These are phyloP conservation scores for Cryphonectria nitschkei DNA, from an alignment of 2,329 filamentous ascomycete species.

Conservation along the genomic window DNA sequence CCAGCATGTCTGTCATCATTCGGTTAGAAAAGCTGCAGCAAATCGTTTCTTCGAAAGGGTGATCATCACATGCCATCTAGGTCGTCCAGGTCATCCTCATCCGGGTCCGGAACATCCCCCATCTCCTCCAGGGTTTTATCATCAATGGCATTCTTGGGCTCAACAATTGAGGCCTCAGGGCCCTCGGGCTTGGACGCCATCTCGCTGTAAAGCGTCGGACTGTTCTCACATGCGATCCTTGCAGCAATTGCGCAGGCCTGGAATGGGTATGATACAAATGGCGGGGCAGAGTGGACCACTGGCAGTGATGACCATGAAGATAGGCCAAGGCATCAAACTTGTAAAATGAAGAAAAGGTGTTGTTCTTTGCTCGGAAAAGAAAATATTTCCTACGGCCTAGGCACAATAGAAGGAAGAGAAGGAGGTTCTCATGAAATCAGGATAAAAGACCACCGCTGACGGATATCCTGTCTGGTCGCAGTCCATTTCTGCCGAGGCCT, in stretches of 20 bases:
- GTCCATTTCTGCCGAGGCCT: conserved; percentile 13
- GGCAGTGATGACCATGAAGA: not conserved
- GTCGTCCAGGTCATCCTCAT: conserved; percentile 91
- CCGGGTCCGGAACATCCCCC: conserved; percentile 78
- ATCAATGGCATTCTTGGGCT: conserved; percentile 34
- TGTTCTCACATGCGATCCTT: not conserved
- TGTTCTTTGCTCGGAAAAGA: not conserved
- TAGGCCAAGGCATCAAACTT: not conserved
- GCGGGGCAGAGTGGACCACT: not conserved
- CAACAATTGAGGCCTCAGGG: conserved; percentile 29
- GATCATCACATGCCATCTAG: conserved; percentile 70
- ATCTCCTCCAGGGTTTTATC: conserved; percentile 36
- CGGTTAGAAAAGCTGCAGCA: conserved; percentile 25
- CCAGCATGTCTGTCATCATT: conserved; percentile 74
- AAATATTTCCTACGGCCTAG: not conserved
- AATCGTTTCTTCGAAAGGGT: not conserved
- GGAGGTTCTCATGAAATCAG: not conserved
- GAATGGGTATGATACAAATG: not conserved
- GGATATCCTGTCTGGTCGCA: not conserved
- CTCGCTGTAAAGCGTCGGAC: not conserved
- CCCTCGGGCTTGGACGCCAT: conserved; percentile 31
- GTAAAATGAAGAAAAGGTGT: not conserved
- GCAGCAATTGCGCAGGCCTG: not conserved
- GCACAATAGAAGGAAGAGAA: not conserved
- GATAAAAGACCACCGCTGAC: not conserved